Conservation (phyloP, 768 basidiomycete genomes). For the Lactifluus piperatus region DNA sequence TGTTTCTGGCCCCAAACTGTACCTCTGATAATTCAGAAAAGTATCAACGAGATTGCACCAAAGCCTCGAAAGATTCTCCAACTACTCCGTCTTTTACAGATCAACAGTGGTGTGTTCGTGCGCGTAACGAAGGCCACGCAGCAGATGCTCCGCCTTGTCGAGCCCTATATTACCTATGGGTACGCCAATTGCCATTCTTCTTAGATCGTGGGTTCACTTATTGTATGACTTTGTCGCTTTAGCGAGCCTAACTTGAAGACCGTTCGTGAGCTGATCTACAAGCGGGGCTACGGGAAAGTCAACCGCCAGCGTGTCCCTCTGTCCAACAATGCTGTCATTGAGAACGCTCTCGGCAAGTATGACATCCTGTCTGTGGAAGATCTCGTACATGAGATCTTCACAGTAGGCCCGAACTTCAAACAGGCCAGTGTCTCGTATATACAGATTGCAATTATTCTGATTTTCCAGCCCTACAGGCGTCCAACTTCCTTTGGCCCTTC, state of each 20-base stretch:
- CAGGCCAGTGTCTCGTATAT: constrained; percentile 47
- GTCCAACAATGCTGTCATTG: constrained; percentile 88
- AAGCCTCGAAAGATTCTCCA: constrained; percentile 99
- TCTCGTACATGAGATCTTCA: constrained; percentile 93
- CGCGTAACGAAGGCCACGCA: constrained; percentile 94
- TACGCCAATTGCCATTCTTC: constrained; percentile 35
- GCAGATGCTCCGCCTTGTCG: constrained; percentile 96
- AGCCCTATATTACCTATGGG: constrained; percentile 98
- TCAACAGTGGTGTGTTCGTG: constrained; percentile 99
- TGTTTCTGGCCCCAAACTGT: constrained; percentile 8
- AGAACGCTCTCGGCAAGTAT: constrained; percentile 81
- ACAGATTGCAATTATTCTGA: neutral
- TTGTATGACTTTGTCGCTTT: neutral
- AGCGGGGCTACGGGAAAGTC: constrained; percentile 98
- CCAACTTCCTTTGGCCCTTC: constrained; percentile 99
- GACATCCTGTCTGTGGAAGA: constrained; percentile 97
- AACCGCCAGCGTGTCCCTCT: constrained; percentile 96
- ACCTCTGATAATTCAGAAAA: constrained; percentile 26
- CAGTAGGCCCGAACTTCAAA: constrained; percentile 97
- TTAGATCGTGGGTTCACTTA: neutral
- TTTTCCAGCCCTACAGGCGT: constrained; percentile 34
- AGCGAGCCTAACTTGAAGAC: constrained; percentile 97
- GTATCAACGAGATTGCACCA: constrained; percentile 99
- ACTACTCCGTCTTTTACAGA: constrained; percentile 95
- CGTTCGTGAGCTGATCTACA: constrained; percentile 96